Conservation (phyloP, 208 protist genomes). For the Trichomonas gallinae region DNA sequence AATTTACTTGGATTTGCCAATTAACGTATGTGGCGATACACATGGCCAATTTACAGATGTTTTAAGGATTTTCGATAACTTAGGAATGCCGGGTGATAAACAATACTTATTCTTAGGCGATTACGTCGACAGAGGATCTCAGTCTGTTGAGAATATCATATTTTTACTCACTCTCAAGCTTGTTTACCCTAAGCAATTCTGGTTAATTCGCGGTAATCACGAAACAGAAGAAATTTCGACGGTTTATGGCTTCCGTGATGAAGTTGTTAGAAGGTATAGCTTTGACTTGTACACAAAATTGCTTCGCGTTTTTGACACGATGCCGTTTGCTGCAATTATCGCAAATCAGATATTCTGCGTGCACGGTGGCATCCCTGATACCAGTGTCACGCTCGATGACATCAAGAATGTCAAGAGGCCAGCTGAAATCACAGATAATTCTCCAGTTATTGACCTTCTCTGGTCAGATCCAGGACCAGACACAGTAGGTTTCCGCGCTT, state of each 20-base stretch:
- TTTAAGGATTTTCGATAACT: slow-evolving; percentile 33
- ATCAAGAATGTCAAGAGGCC: background rate
- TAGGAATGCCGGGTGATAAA: slow-evolving; percentile 17
- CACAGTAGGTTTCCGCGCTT: background rate
- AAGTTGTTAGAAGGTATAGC: background rate
- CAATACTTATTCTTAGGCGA: slow-evolving; percentile 38
- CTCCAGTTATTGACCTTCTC: background rate
- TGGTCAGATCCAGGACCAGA: background rate
- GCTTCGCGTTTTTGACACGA: background rate
- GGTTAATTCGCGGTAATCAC: background rate
- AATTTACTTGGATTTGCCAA: background rate
- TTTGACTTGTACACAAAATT: background rate
- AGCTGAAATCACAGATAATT: background rate
- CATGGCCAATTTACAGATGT: slow-evolving; percentile 43
- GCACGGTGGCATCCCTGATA: background rate
- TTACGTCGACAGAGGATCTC: slow-evolving; percentile 13
- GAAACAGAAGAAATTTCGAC: slow-evolving; percentile 18
- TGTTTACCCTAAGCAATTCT: background rate
- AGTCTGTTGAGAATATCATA: slow-evolving; percentile 9
- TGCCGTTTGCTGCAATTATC: background rate
- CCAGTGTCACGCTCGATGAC: background rate
- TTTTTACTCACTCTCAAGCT: background rate
- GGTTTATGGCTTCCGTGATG: background rate
- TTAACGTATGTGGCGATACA: slow-evolving; percentile 35
- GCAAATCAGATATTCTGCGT: background rate